Base-by-base conservation (phyloP, 306 rosid species). In the Lathyrus aphaca region DNA sequence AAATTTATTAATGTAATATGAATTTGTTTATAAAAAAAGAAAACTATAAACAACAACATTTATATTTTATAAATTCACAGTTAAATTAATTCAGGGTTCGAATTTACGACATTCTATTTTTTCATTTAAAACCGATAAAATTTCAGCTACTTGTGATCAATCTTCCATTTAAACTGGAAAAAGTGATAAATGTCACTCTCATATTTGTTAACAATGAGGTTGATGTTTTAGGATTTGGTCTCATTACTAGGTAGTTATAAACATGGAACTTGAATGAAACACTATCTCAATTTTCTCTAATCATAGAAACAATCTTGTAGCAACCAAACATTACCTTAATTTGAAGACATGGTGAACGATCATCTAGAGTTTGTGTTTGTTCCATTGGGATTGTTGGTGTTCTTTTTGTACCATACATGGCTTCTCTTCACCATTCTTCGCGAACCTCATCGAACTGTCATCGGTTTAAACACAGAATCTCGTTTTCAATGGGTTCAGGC, bases 401-500 rank as follows among this genome's bases (percentile, higher is more conserved):
- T 84, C 64, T 78, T 51, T 16, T 6, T 57, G 17, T 92, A 92
- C 82, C 95, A 92, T 61, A 19, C 35, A 0, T 92, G 98, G 95
- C 86, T 92, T 35, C 71, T 87, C 49, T 38, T 54, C 75, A 81
- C 72, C 8, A 79, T 92, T 0, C 15, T 25, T 1, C 74, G 82
- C 15, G 70, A 67, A 37, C 96, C 96, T 68, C 68, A 40, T 50
- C 80, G 82, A 75, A 89, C 98, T 23, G 95, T 89, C 44, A 85
- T 92, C 49, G 98, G 95, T 21, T 74, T 89, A 35, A 89, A 92
- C 55, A 88, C 95, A 0, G 81, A 84, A 70, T 74, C 91, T 76
- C 98, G 95, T 49, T 89, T 65, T 48, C 96, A 89, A 29, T 92
- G 98, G 98, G 89, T 83, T 78, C 65, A 66, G 8, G 70, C 74